Base-by-base conservation (phyloP, 2,329 filamentous ascomycete species). In the Diaporthe destruens region DNA sequence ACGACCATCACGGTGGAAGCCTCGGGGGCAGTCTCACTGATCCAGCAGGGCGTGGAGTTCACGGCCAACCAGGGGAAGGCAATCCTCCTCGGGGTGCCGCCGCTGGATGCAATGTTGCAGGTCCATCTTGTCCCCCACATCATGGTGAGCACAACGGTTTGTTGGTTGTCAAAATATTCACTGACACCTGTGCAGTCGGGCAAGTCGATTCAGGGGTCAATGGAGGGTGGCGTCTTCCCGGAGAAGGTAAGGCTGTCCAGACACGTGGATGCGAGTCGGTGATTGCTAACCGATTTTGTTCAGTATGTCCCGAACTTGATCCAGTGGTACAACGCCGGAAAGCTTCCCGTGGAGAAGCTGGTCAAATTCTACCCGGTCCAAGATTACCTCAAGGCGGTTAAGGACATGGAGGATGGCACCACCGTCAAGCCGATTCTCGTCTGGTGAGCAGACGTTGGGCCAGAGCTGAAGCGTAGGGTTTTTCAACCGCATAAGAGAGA, bases 51-150 rank as follows among this genome's bases (percentile, higher is more conserved):
- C 16, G 39, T 47, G 7, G 39, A 61, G 23, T 61, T 61, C 25
- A 61, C 57, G 20, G 57, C 57, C 39, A 47, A 61, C 23, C 57
- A 61, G 14, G 57, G 57, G 23, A 61, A 61, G 23, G 16, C 39
- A 18, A 32, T 61, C 9, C 57, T 61, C 14, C 36, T 61, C 1
- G 39, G 39, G 2, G 23, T 47, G 7, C 57, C 57, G 39, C 57
- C 57, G 23, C 47, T 47, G 39, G 57, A 61, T 8, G 39, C 57
- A 18, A 18, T 39, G 12, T 12, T 61, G 57, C 57, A 44, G 9
- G 25, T 47, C 3, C 7, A 23, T 11, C 18, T 61, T 14, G 39
- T 47, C 7, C 39, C 57, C 2, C 44, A 32, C 16, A 61, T 39
- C 29, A 47, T 61, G 39, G 57, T 47, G 14, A 1, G 39, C 8